Evolutionary conservation across 495 filamentous ascomycete species (phyloP).

Genomic region (Penicillium maclennaniae): DNA sequence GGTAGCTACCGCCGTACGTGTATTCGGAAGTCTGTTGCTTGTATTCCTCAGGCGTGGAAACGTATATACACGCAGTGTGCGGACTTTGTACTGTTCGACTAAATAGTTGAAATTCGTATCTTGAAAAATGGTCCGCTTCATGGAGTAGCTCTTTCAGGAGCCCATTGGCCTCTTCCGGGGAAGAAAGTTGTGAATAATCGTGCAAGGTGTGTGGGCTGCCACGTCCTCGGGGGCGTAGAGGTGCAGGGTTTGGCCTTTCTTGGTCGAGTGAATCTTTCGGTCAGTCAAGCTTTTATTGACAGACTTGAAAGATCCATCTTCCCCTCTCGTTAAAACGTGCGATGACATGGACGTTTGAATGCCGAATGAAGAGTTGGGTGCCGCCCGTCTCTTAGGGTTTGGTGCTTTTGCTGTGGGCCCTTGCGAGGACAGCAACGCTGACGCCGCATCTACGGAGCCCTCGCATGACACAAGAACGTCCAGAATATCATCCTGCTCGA

Average conservation of each 20-base stretch:
- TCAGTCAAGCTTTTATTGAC: constrained; percentile 36
- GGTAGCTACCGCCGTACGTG: constrained; percentile 71
- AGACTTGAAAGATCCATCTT: constrained; percentile 25
- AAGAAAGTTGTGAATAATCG: constrained; percentile 88
- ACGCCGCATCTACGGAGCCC: constrained; percentile 67
- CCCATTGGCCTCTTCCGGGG: constrained; percentile 63
- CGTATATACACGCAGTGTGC: constrained; percentile 78
- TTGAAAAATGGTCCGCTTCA: constrained; percentile 71
- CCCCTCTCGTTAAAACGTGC: constrained; percentile 33
- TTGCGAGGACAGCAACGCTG: constrained; percentile 45
- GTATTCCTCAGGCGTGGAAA: constrained; percentile 60
- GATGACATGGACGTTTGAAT: constrained; percentile 45
- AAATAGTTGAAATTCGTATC: constrained; percentile 77
- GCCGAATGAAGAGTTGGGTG: constrained; percentile 16
- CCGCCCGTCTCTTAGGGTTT: constrained; percentile 30
- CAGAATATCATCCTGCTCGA: constrained; percentile 63
- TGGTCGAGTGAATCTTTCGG: constrained; percentile 44
- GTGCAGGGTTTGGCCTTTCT: constrained; percentile 77
- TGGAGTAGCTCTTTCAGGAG: constrained; percentile 72
- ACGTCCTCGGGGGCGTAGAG: constrained; percentile 78
- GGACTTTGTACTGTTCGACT: constrained; percentile 77
- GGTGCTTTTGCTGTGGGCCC: background rate
- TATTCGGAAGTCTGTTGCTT: constrained; percentile 69
- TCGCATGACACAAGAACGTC: constrained; percentile 74
- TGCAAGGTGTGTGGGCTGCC: constrained; percentile 76